Base-by-base conservation (phyloP, 768 basidiomycete species). In the Hemileccinum impolitum region DNA sequence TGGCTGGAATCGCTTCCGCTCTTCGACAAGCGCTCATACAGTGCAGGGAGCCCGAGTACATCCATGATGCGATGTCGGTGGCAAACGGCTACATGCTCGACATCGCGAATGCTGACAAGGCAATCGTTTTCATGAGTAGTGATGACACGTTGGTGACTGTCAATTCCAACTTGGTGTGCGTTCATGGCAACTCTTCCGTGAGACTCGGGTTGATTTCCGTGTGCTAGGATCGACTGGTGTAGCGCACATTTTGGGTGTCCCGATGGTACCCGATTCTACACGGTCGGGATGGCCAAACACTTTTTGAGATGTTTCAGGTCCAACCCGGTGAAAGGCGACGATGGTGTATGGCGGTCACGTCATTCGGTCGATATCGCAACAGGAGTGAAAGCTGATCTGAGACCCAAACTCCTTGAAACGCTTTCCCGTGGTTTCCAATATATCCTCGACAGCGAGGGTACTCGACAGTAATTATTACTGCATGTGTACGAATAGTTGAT, bases 271-370 rank as follows among this genome's bases (percentile, higher is more conserved):
- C 52, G 48, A 38, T 61, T 58, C 26, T 46, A 53, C 19, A 55
- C 62, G 6, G 12, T 18, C 21, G 57, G 59, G 28, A 31, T 51
- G 15, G 30, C 25, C 19, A 66, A 55, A 21, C 45, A 39, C 19
- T 64, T 61, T 38, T 15, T 64, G 8, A 51, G 64, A 26, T 52
- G 57, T n/a, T 66, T 63, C 39, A 50, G 43, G 41, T 58, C 63
- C 15, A 64, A 64, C 32, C 53, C 63, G 12, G 19, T 45, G 26
- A 61, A 57, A 28, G 53, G 57, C 18, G 51, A 52, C 3, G 62
- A 63, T 14, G 54, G 51, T 21, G 44, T 36, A 51, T 56, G 57
- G 54, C 45, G 14, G 13, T 15, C 56, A 30, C 51, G 57, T 34
- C 47, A 50, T 13, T 59, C 55, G 13, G n/a, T 61, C 28, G 60